These are phyloP conservation scores for Xylaria hypoxylon DNA, from an alignment of 2,329 filamentous ascomycete species.

Conservation along the genomic window DNA sequence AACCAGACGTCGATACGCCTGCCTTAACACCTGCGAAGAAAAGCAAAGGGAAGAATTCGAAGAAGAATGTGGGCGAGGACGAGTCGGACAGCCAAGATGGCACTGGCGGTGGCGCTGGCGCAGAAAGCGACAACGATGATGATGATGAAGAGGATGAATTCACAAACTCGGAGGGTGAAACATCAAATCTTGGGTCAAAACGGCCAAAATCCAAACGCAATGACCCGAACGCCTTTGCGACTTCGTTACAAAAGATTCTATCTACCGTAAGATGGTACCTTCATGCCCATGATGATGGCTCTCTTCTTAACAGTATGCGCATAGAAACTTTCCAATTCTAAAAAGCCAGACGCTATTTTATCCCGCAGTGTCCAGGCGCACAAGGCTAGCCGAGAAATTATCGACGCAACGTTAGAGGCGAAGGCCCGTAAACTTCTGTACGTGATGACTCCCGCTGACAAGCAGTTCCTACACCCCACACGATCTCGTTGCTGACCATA, in stretches of 20 bases:
- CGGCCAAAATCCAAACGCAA: slow-evolving; percentile 82
- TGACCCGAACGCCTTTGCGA: slow-evolving; percentile 91
- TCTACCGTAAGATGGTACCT: slow-evolving; percentile 62
- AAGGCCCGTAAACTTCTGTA: slow-evolving; percentile 80
- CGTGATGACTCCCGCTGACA: neutral
- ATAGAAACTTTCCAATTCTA: slow-evolving; percentile 80
- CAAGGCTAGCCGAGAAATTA: slow-evolving; percentile 76
- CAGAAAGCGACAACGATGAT: slow-evolving; percentile 42
- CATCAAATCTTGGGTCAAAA: slow-evolving; percentile 45
- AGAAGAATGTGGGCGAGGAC: slow-evolving; percentile 40
- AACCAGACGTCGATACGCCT: slow-evolving; percentile 50
- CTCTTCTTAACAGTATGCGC: slow-evolving; percentile 7
- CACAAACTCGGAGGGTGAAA: slow-evolving; percentile 47
- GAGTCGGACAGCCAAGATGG: slow-evolving; percentile 41
- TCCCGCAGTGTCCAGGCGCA: slow-evolving; percentile 82
- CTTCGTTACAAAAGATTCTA: slow-evolving; percentile 92
- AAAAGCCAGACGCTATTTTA: slow-evolving; percentile 90
- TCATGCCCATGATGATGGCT: neutral
- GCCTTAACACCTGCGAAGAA: slow-evolving; percentile 38
- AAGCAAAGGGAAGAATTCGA: slow-evolving; percentile 20
- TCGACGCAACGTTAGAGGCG: slow-evolving; percentile 81
- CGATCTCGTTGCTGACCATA: slow-evolving; percentile 1
- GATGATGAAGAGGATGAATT: slow-evolving; percentile 47
- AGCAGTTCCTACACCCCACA: no score
- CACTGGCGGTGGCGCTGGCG: slow-evolving; percentile 37